Evolutionary conservation across 345 rosid genomes (phyloP), one percentile per base, ranked within the genome.

Genomic region (Trapa incisa): DNA sequence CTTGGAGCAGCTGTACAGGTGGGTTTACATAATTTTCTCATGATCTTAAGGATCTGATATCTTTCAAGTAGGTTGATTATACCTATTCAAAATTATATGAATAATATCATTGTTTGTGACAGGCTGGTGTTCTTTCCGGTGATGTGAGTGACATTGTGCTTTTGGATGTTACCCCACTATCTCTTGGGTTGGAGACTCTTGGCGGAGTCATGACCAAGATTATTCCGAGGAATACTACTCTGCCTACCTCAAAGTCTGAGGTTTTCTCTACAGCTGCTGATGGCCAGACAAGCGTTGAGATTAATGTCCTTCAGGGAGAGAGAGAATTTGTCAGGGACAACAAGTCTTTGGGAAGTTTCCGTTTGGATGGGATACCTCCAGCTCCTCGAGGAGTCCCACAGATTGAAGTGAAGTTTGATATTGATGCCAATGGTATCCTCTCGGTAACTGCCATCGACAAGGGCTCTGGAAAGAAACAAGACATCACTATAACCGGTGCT

Each of bases 1-100:
- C 75, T 94, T 2, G 99, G 99, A 37, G 99, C 99, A 79, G 97
- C 99, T 16, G 99, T 94, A 57, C 99, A 94, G 97, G 99, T 93
- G 17, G 56, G 73, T 12, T 17, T 2, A 43, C 0, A 33, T 39
- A 32, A 1, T 35, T 50, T 37, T 6, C 43, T 8, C 16, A 1
- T 29, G 61, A 56, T 47, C 47, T 33, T 37, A 3, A 45, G 32
- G 54, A 15, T 42, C 42, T 12, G 4, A 5, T n/a, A 15, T 5
- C 5, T 22, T 15, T 58, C 22, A 8, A 32, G 36, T n/a, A 3
- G 61, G 29, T 22, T 22, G 61, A 5, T 56, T 56, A 22, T 56
- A 3, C 42, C 32, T 22, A 29, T 32, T 32, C 3, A 56, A 29
- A 56, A 22, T 56, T 56, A 56, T 56, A 29, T 54, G 29, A 22